These are phyloP conservation scores for Cladophialophora carrionii DNA, from an alignment of 2,329 filamentous ascomycete genomes.

Conservation along the genomic window DNA sequence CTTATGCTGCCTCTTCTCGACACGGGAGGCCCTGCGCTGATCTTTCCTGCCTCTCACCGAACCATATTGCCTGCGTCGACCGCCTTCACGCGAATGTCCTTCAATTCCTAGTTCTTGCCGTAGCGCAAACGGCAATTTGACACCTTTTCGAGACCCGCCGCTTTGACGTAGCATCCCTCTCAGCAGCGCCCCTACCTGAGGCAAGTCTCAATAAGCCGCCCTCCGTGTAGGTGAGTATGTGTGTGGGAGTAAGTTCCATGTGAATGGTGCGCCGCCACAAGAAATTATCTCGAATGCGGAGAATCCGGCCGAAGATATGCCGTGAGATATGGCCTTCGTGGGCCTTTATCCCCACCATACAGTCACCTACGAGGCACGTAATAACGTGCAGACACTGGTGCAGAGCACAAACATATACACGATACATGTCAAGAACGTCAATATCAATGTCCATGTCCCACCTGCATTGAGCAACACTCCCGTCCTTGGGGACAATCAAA, in stretches of 20 bases:
- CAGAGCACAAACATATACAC: background rate
- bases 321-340: constrained; percentile 42
- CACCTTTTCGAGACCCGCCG: constrained; percentile 15
- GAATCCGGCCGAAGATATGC: constrained; percentile 4
- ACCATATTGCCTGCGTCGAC: constrained; percentile 30
- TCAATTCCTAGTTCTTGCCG: constrained; percentile 39
- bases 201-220: background rate
- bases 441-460: too few relatives aligned
- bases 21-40: constrained; percentile 67
- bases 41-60: constrained; percentile 59
- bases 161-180: constrained; percentile 26
- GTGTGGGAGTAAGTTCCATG: background rate
- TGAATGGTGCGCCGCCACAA: background rate
- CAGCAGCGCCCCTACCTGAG: background rate
- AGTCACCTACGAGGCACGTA: too few relatives aligned
- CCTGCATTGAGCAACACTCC: too few relatives aligned
- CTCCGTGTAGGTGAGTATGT: background rate
- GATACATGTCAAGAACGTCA: too few relatives aligned
- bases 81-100: constrained; percentile 35
- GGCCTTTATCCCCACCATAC: background rate
- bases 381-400: too few relatives aligned
- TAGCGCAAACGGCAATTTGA: constrained; percentile 36
- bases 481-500: too few relatives aligned
- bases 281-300: constrained; percentile 20
- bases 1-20: constrained; percentile 58